phyloP scores from a whole-genome alignment of 75 land plant species.

The Pinus taeda region DNA sequence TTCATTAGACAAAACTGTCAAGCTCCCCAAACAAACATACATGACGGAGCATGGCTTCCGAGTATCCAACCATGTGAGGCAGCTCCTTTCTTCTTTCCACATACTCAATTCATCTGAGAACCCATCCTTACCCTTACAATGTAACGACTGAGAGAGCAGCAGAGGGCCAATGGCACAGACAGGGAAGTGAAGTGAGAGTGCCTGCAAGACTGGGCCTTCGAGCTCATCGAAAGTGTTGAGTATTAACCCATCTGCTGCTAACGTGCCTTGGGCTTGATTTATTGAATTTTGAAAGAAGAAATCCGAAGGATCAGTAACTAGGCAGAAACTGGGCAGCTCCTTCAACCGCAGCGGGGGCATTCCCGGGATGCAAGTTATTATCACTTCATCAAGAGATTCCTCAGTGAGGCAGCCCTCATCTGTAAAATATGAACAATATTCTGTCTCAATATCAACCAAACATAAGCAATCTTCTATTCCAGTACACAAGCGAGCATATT shows the following conservation, averaged over 20 bases:
- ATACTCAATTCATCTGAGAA: neutral
- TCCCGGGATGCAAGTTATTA: constrained; percentile 35
- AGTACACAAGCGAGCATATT: no score
- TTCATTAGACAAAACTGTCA: constrained; percentile 3
- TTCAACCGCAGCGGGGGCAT: constrained; percentile 26
- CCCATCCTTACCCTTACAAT: neutral
- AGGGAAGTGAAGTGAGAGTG: neutral
- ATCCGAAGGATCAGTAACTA: constrained; percentile 8
- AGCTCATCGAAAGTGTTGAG: constrained; percentile 13
- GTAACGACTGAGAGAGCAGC: neutral
- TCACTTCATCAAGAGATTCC: constrained; percentile 14
- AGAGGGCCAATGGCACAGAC: constrained; percentile 16
- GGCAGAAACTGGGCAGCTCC: constrained; percentile 45
- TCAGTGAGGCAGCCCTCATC: constrained; percentile 21
- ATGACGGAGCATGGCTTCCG: constrained; percentile 26
- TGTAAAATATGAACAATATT: neutral
- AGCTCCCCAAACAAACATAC: constrained; percentile 37
- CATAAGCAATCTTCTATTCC: no score
- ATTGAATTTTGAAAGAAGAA: neutral
- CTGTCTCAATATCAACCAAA: no score
- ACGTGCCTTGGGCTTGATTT: neutral
- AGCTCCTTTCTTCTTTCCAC: constrained; percentile 1
- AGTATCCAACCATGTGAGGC: constrained; percentile 39
- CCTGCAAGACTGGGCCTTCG: constrained; percentile 14
- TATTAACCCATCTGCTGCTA: constrained; percentile 4